phyloP scores from a whole-genome alignment of 805 yeast species.

The Candida stauntonica region DNA sequence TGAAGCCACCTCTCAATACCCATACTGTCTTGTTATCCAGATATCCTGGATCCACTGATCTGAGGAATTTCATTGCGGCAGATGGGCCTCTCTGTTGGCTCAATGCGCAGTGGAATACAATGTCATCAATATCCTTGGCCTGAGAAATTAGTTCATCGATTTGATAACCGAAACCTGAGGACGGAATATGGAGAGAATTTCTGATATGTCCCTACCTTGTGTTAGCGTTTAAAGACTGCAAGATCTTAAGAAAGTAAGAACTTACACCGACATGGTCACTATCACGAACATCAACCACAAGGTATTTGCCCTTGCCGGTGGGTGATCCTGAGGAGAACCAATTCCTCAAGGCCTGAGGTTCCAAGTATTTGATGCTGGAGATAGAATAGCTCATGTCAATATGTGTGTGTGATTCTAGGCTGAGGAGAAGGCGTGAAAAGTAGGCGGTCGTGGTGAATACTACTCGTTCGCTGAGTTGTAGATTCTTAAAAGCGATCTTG shows the following conservation, averaged over 20 bases:
- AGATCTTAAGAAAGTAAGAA: neutral
- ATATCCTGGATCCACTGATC: conserved; percentile 27
- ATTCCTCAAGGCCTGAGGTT: conserved; percentile 38
- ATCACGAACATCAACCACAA: conserved; percentile 82
- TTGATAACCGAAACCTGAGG: conserved; percentile 36
- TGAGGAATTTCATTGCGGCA: conserved; percentile 59
- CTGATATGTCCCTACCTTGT: conserved; percentile 50
- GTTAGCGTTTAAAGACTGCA: conserved; percentile 16
- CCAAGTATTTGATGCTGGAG: conserved; percentile 43
- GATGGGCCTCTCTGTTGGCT: conserved; percentile 93
- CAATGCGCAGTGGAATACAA: conserved; percentile 87
- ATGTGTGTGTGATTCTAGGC: too few species aligned
- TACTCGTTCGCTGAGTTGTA: too few species aligned
- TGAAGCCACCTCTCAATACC: conserved; percentile 82
- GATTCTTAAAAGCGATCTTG: too few species aligned
- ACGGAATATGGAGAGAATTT: conserved; percentile 52
- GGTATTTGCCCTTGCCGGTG: conserved; percentile 37
- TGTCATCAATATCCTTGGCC: conserved; percentile 34
- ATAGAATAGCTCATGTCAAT: conserved; percentile 12
- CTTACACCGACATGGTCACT: conserved; percentile 70
- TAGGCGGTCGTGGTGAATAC: too few species aligned
- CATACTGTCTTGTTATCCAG: conserved; percentile 46
- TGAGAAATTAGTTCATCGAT: conserved; percentile 24
- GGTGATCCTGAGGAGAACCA: conserved; percentile 43
- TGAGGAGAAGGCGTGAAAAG: too few species aligned